Evolutionary conservation across 148 eudicot genomes (phyloP).

Genomic region (Dysphania ambrosioides): DNA sequence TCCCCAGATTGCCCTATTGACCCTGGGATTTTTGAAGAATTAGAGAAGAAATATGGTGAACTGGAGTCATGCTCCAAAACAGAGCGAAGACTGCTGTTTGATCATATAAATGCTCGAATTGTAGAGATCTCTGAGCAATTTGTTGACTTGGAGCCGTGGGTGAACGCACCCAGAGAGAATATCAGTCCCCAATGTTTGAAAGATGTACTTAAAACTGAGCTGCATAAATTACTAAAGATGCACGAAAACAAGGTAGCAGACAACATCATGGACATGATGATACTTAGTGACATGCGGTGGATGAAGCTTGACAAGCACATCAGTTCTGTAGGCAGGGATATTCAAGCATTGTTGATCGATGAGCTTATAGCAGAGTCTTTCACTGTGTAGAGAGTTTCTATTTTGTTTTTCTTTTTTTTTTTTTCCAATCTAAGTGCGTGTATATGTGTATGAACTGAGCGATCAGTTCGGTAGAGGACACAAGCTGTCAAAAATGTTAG

Average conservation of each 20-base stretch:
- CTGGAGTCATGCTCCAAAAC: conserved; percentile 32
- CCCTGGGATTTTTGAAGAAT: conserved; percentile 52
- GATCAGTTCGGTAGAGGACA: conserved; percentile 4
- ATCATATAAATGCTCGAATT: conserved; percentile 52
- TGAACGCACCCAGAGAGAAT: conserved; percentile 18
- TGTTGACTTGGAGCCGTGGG: conserved; percentile 41
- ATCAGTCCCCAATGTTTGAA: conserved; percentile 26
- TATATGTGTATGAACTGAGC: conserved; percentile 3
- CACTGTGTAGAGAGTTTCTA: conserved; percentile 19
- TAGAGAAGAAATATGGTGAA: conserved; percentile 59
- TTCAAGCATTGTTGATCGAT: conserved; percentile 56
- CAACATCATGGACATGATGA: conserved; percentile 23
- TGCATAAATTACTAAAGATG: conserved; percentile 35
- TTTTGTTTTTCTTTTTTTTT: not conserved
- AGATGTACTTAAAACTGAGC: conserved; percentile 36
- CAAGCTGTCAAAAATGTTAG: not conserved
- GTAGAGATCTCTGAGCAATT: conserved; percentile 35
- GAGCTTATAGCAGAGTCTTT: conserved; percentile 53
- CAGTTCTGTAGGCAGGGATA: conserved; percentile 48
- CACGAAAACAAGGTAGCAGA: conserved; percentile 33
- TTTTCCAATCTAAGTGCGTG: not conserved
- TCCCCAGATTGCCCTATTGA: conserved; percentile 45
- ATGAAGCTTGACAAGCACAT: conserved; percentile 36
- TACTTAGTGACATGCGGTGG: conserved; percentile 55
- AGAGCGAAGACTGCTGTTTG: conserved; percentile 69